phyloP scores from a whole-genome alignment of 306 rosid genomes.

The Lathyrus sativus region DNA sequence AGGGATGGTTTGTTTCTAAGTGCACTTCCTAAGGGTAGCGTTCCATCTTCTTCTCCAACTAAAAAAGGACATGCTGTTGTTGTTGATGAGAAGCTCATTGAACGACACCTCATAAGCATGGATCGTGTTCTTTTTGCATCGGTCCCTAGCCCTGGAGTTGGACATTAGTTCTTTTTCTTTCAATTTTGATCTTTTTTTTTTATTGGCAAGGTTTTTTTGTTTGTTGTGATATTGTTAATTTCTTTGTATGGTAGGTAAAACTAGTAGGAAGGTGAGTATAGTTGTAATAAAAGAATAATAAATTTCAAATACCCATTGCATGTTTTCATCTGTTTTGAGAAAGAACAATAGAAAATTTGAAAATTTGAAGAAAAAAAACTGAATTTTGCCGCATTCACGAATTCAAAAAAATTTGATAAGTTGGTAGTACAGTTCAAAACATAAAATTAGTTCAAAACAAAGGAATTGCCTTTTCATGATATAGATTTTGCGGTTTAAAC shows the following conservation, averaged over 20 bases:
- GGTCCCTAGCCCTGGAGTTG: constrained; percentile 81
- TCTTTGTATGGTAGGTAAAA: not conserved
- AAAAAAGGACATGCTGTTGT: constrained; percentile 58
- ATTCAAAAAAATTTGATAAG: too few species aligned
- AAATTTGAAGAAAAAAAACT: too few species aligned
- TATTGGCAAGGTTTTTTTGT: not conserved
- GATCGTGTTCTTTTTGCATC: constrained; percentile 52
- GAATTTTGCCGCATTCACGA: too few species aligned
- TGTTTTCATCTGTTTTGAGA: too few species aligned
- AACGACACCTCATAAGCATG: constrained; percentile 53
- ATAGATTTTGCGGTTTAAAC: too few species aligned
- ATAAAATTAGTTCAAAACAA: too few species aligned
- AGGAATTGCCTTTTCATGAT: too few species aligned
- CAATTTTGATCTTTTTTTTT: not conserved
- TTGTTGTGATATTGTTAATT: not conserved
- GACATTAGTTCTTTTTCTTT: constrained; percentile 48
- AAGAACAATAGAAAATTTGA: too few species aligned
- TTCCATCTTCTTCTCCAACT: constrained; percentile 75
- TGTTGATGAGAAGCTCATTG: constrained; percentile 60
- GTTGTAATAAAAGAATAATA: too few species aligned
- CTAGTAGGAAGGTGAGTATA: not conserved
- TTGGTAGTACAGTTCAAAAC: too few species aligned
- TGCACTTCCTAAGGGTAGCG: constrained; percentile 74
- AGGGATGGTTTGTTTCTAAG: constrained; percentile 32
- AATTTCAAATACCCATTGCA: too few species aligned